Percentiles rank a stretch among this genome's conserved stretches.
These are phyloP conservation scores for Lineolata rhizophorae DNA, from an alignment of 495 filamentous ascomycete genomes.

Conservation along the genomic window DNA sequence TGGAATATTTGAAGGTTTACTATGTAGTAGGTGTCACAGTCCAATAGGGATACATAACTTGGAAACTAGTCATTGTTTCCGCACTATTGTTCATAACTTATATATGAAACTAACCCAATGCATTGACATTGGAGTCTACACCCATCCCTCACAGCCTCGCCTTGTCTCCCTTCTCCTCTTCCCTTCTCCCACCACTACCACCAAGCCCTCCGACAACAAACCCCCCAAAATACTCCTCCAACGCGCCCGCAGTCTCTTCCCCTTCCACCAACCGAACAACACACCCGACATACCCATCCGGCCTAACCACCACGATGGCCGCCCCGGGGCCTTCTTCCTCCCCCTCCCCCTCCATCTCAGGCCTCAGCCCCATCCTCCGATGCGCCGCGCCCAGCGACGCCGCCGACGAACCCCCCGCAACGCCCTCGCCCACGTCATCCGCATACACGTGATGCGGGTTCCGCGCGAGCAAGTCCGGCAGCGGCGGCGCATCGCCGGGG, in stretches of 20 bases:
- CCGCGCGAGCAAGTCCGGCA: constrained; percentile 44
- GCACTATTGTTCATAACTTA: too few species aligned
- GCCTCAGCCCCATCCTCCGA: constrained; percentile 63
- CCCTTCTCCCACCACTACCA: too few species aligned
- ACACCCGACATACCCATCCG: constrained; percentile 69
- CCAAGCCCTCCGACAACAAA: constrained; percentile 23
- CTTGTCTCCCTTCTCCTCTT: too few species aligned
- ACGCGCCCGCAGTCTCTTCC: constrained; percentile 52
- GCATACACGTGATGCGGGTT: constrained; percentile 74
- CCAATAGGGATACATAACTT: too few species aligned
- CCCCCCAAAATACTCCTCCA: constrained; percentile 61
- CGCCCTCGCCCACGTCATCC: constrained; percentile 57
- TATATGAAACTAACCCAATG: too few species aligned
- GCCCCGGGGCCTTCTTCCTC: constrained; percentile 45
- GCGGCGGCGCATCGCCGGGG: too few species aligned
- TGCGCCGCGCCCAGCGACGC: constrained; percentile 32
- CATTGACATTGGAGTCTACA: too few species aligned
- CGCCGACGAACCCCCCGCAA: constrained; percentile 42
- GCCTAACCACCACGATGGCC: constrained; percentile 63
- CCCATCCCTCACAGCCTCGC: too few species aligned
- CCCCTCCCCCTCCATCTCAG: constrained; percentile 45
- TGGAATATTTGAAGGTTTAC: too few species aligned
- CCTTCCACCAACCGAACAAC: constrained; percentile 53
- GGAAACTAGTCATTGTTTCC: too few species aligned
- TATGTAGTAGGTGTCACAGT: too few species aligned